These are phyloP conservation scores for Kockovaella imperatae DNA, from an alignment of 768 basidiomycete genomes.

Conservation along the genomic window DNA sequence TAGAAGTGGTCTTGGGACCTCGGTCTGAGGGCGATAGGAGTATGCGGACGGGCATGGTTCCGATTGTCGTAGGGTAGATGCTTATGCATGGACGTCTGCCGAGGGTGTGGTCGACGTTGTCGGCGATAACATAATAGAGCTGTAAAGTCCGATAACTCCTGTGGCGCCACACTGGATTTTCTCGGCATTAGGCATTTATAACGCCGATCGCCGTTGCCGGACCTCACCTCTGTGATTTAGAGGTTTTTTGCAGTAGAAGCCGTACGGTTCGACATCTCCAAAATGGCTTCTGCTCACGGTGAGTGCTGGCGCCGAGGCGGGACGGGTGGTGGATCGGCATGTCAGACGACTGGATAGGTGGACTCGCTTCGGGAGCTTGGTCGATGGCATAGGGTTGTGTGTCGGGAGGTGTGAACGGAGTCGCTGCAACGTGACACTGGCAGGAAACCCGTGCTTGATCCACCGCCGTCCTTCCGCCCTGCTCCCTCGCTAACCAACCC, in stretches of 20 bases:
- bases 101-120: neutral
- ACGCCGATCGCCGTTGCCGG: too few species aligned
- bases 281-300: constrained; percentile 39
- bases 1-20: constrained; percentile 30
- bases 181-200: neutral
- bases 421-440: too few species aligned
- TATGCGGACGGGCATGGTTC: neutral
- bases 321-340: neutral
- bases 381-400: too few species aligned
- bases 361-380: too few species aligned
- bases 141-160: too few species aligned
- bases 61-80: neutral
- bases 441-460: too few species aligned
- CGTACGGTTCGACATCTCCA: constrained; percentile 5
- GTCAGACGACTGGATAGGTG: neutral
- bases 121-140: neutral
- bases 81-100: neutral
- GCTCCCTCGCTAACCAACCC: constrained; percentile 1
- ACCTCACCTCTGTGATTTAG: neutral
- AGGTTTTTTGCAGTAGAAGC: neutral
- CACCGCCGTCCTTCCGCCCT: neutral
- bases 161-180: too few species aligned
- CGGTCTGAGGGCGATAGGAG: neutral
- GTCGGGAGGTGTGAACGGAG: too few species aligned
- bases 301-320: constrained; percentile 10